phyloP scores from a whole-genome alignment of 1,284 basidiomycete genomes.

The Tausonia pullulans region DNA sequence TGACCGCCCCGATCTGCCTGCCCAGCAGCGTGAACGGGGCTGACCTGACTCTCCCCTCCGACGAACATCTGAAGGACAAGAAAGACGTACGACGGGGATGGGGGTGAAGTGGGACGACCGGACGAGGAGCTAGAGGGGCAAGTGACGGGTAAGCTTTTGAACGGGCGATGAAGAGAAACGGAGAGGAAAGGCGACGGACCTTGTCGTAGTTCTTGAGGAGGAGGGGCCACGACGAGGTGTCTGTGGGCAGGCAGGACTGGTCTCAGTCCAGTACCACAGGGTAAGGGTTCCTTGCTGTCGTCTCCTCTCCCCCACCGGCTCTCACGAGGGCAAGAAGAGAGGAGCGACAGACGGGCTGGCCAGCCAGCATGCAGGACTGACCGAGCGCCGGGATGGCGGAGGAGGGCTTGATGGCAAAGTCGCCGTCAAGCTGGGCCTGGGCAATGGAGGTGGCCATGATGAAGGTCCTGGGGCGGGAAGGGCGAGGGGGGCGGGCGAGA shows the following conservation, averaged over 20 bases:
- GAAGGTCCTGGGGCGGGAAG: neutral
- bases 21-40: too few species aligned
- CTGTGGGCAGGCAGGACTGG: constrained; percentile 27
- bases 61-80: too few species aligned
- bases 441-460: constrained; percentile 12
- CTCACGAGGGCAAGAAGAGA: neutral
- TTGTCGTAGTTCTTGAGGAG: constrained; percentile 99
- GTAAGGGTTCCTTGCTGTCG: too few species aligned
- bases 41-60: too few species aligned
- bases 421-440: constrained; percentile 26
- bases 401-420: constrained; percentile 76
- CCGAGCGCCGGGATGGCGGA: constrained; percentile 53
- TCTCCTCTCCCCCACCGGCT: neutral
- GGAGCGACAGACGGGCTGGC: neutral
- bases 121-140: constrained; percentile 43
- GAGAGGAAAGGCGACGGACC: constrained; percentile 32
- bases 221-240: constrained; percentile 95
- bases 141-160: neutral
- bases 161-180: neutral
- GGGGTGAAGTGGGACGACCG: constrained; percentile 97
- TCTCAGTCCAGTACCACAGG: neutral
- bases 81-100: constrained; percentile 51
- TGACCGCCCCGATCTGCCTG: too few species aligned
- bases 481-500: neutral
- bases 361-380: constrained; percentile 19